Base-by-base conservation (phyloP, 208 protist species). In the Trypanosoma cruzi region DNA sequence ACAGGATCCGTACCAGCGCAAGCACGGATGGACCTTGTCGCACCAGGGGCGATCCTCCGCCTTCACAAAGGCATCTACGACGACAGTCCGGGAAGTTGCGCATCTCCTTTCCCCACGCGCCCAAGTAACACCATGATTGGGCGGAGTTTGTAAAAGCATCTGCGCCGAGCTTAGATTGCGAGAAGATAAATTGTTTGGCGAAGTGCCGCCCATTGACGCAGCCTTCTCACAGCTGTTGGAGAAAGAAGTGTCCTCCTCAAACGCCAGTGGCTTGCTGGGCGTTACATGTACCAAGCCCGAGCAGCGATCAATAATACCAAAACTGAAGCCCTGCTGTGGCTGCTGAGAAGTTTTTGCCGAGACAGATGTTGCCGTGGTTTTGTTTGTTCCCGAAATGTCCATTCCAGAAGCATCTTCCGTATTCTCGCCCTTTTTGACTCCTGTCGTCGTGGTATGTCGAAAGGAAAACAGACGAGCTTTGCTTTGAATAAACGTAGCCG, bases 1-100 rank as follows among this genome's bases (percentile, higher is more conserved):
- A 75, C 89, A 94, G 37, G 71, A 78, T 55, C 84, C 80, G 70
- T 92, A 92, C 82, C 75, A 90, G 3, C 73, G 73, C 73, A 94
- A 61, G 57, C 89, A 94, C 3, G 89, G 89, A 63, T 94, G 89
- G n/a, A 75, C 20, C 28, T 81, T 77, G 0, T 49, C 11, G 64
- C 65, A 68, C 59, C 90, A 94, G 16, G 72, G 24, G 3, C 80
- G 77, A 24, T 55, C 59, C 58, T 86, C 71, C 16, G 85, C 72
- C 6, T 34, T 28, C 48, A 62, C 24, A 22, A 55, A 22, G 2
- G 31, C 5, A 0, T 46, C 62, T 32, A 44, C 34, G 31, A 24
- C 22, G 22, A 20, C 24, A 50, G 13, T 32, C 13, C 10, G 1
- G 10, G 40, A 0, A 20, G 40, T 13, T 36, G 20, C 42, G 10